A percentile compares a stretch with the other conserved stretches of the same genome.
phyloP scores from a whole-genome alignment of 73 alveolate genomes.

The Symbiodinium natans region DNA sequence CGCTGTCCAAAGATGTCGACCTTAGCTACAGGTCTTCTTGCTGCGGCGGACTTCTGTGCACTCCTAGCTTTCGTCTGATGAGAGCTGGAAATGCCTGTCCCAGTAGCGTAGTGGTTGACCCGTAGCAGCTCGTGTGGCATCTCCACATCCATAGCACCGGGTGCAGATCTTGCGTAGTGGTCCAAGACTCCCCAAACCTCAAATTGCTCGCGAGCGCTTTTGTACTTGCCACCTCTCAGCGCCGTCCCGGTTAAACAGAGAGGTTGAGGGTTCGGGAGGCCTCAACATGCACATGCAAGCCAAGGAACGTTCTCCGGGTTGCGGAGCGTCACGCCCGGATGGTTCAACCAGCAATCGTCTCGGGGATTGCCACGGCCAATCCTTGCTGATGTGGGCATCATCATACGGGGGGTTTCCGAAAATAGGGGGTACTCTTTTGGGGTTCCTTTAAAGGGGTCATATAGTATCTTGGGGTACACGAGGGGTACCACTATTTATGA shows the following conservation, averaged over 20 bases:
- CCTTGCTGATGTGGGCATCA: background rate
- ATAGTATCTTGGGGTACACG: too few relatives aligned
- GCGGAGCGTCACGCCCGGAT: conserved; percentile 65
- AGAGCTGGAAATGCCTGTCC: background rate
- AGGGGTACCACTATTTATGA: too few relatives aligned
- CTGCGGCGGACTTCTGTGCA: background rate
- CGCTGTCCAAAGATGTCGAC: conserved; percentile 83
- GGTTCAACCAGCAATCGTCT: conserved; percentile 74
- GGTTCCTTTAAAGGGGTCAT: too few relatives aligned
- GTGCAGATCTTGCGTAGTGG: conserved; percentile 67
- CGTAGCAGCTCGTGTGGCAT: conserved; percentile 45
- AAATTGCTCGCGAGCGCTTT: background rate
- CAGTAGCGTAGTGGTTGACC: background rate
- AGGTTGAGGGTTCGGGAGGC: too few relatives aligned
- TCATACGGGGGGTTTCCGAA: too few relatives aligned
- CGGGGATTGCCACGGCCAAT: conserved; percentile 75
- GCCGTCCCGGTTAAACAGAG: too few relatives aligned
- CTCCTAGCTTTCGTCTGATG: background rate
- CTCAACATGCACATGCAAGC: background rate
- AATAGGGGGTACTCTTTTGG: too few relatives aligned
- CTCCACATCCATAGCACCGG: conserved; percentile 49
- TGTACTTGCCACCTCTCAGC: too few relatives aligned
- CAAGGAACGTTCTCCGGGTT: conserved; percentile 50
- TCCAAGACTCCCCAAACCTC: conserved; percentile 89
- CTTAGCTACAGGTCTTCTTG: background rate